phyloP scores from a whole-genome alignment of 2,329 filamentous ascomycete species.

The Aspergillus carbonarius region DNA sequence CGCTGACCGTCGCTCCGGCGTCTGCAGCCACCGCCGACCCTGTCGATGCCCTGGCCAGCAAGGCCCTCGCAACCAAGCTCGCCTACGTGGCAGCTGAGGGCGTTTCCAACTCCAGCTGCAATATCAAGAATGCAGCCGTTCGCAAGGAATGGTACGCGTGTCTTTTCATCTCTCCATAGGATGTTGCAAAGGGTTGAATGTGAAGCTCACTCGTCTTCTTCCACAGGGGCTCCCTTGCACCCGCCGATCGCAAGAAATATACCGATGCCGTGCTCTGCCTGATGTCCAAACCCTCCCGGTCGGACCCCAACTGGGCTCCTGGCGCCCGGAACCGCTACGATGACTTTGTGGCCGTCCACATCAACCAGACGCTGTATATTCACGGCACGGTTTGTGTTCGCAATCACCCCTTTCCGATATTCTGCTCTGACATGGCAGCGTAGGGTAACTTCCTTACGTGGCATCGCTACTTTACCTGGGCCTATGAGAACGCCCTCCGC shows the following conservation, averaged over 20 bases:
- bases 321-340: slow-evolving; percentile 52
- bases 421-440: background rate
- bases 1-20: slow-evolving; percentile 3
- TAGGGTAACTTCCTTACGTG: slow-evolving; percentile 42
- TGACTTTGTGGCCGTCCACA: slow-evolving; percentile 52
- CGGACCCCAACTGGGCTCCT: slow-evolving; percentile 31
- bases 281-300: slow-evolving; percentile 6
- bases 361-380: slow-evolving; percentile 49
- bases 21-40: slow-evolving; percentile 2
- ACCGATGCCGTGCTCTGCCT: slow-evolving; percentile 50
- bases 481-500: slow-evolving; percentile 46
- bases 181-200: background rate
- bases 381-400: slow-evolving; percentile 35
- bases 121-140: slow-evolving; percentile 1
- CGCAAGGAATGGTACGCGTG: background rate
- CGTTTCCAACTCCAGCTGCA: slow-evolving; percentile 1
- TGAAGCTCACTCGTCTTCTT: background rate
- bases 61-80: slow-evolving; percentile 9
- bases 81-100: slow-evolving; percentile 2
- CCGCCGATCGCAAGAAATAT: slow-evolving; percentile 29
- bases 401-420: background rate
- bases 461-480: slow-evolving; percentile 46
- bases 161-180: background rate
- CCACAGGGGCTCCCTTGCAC: background rate
- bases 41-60: slow-evolving; percentile 10